phyloP scores from a whole-genome alignment of 2,329 filamentous ascomycete species.

The Colletotrichum liriopes region DNA sequence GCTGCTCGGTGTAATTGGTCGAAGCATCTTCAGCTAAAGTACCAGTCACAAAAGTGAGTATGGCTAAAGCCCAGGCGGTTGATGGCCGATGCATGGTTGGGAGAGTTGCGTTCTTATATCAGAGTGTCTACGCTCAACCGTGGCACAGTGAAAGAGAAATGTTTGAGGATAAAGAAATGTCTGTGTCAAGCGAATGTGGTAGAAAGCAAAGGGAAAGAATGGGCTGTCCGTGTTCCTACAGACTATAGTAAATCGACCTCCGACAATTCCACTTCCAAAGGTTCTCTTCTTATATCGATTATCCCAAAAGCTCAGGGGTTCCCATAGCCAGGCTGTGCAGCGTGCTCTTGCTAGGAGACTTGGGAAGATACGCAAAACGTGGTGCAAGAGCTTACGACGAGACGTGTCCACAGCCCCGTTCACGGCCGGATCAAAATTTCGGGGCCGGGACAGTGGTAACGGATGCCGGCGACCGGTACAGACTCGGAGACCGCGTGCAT shows the following conservation, averaged over 20 bases:
- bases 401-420: conserved; percentile 11
- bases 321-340: neutral
- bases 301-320: no score
- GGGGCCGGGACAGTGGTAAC: no score
- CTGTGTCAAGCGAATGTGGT: neutral
- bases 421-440: neutral
- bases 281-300: neutral
- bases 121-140: neutral
- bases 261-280: neutral
- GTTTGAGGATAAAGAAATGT: neutral
- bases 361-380: neutral
- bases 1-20: conserved; percentile 44
- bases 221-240: neutral
- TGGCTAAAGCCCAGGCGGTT: conserved; percentile 22
- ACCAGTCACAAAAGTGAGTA: conserved; percentile 38
- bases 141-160: no score
- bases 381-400: conserved; percentile 28
- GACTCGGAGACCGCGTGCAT: neutral
- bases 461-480: neutral
- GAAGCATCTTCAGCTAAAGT: conserved; percentile 41
- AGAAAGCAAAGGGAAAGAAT: neutral
- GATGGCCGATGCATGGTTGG: neutral
- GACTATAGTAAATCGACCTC: neutral
- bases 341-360: neutral
- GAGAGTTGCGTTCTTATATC: neutral